These are phyloP conservation scores for Phyllosticta citrichinensis DNA, from an alignment of 2,329 filamentous ascomycete species.

Conservation along the genomic window DNA sequence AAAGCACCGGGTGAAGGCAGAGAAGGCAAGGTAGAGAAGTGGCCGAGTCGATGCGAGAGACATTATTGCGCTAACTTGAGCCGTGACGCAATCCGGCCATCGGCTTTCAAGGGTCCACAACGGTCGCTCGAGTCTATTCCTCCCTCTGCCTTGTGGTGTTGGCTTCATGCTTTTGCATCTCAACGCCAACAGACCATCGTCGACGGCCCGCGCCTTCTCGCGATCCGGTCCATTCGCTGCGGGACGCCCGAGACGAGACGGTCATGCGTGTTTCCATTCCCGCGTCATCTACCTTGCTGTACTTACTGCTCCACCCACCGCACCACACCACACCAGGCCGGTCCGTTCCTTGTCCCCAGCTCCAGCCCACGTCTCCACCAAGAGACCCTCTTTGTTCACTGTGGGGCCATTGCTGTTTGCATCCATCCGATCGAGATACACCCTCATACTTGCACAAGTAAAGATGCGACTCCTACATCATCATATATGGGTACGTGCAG, in stretches of 20 bases:
- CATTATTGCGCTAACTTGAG: slow-evolving; percentile 5
- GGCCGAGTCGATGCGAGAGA: not conserved
- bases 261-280: not conserved
- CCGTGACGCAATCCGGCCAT: slow-evolving; percentile 7
- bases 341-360: slow-evolving; percentile 4
- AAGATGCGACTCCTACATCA: not conserved
- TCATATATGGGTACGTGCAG: too few species aligned
- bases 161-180: not conserved
- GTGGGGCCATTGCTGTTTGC: not conserved
- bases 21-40: not conserved
- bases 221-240: not conserved
- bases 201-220: not conserved
- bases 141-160: too few species aligned
- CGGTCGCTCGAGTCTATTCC: not conserved
- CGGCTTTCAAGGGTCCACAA: slow-evolving; percentile 7
- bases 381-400: slow-evolving; percentile 1
- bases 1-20: too few species aligned
- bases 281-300: not conserved
- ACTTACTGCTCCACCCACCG: slow-evolving; percentile 1
- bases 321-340: not conserved
- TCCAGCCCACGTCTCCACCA: not conserved
- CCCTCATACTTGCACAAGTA: too few species aligned
- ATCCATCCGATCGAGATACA: not conserved
- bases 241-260: not conserved
- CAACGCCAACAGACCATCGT: not conserved